These are phyloP conservation scores for Priceomyces castillae DNA, from an alignment of 805 yeast genomes.

Conservation along the genomic window DNA sequence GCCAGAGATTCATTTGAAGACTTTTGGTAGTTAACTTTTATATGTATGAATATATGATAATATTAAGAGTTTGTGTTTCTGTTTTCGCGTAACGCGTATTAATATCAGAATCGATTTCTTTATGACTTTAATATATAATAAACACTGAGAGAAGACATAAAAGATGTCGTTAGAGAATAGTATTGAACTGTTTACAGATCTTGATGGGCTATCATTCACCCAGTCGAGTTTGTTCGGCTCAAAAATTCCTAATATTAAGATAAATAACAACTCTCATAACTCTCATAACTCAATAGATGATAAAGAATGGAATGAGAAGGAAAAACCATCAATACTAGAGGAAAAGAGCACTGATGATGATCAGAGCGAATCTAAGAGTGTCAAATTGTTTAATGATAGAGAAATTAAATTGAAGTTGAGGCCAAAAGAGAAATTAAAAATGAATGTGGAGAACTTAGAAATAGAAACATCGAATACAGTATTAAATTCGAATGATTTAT, in stretches of 20 bases:
- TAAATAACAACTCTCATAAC: neutral
- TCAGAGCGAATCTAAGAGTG: constrained; percentile 10
- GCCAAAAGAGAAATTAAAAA: neutral
- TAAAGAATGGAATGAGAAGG: neutral
- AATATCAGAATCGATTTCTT: neutral
- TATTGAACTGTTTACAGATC: neutral
- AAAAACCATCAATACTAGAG: neutral
- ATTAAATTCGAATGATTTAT: constrained; percentile 11
- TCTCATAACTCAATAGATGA: neutral
- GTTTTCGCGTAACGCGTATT: constrained; percentile 1
- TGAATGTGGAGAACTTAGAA: constrained; percentile 1
- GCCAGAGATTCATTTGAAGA: constrained; percentile 21
- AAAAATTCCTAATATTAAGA: neutral
- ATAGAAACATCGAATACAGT: constrained; percentile 2
- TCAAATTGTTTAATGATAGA: constrained; percentile 19
- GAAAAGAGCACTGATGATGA: neutral
- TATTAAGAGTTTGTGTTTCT: neutral
- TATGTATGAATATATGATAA: neutral
- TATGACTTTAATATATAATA: neutral
- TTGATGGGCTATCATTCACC: constrained; percentile 4
- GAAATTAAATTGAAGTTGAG: constrained; percentile 13
- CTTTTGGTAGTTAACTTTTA: constrained; percentile 19
- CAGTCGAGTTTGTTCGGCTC: constrained; percentile 8
- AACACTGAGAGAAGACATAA: neutral
- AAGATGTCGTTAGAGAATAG: neutral